Evolutionary conservation across 2,329 filamentous ascomycete genomes (phyloP).

Genomic region (Fonsecaea monophora): DNA sequence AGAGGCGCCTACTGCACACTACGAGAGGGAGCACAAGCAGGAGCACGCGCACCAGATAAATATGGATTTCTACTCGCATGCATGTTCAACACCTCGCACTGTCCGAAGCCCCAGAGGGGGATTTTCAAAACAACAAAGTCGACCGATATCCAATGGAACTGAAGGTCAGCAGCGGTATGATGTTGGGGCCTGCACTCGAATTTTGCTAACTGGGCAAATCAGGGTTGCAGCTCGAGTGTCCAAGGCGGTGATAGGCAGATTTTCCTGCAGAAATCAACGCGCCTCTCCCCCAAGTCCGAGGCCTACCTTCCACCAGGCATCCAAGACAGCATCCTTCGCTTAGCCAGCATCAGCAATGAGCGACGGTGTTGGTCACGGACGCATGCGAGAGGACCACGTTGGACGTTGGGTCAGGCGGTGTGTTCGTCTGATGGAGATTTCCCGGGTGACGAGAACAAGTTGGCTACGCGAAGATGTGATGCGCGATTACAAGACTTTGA

Average conservation of each 20-base stretch:
- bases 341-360: conserved; percentile 4
- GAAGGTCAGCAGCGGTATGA: conserved; percentile 25
- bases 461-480: conserved; percentile 16
- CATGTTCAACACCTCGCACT: conserved; percentile 2
- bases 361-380: conserved; percentile 17
- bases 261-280: conserved; percentile 27
- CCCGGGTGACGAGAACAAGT: conserved; percentile 7
- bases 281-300: conserved; percentile 14
- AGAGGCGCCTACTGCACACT: not conserved
- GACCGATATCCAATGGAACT: conserved; percentile 31
- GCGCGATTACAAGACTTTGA: conserved; percentile 7
- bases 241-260: conserved; percentile 33
- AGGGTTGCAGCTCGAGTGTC: conserved; percentile 13
- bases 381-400: conserved; percentile 30
- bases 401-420: conserved; percentile 26
- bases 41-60: conserved; percentile 12
- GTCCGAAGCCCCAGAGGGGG: not conserved
- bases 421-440: conserved; percentile 26
- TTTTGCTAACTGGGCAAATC: conserved; percentile 30
- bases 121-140: conserved; percentile 29
- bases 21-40: not conserved
- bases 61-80: conserved; percentile 2
- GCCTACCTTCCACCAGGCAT: not conserved
- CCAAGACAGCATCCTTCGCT: conserved; percentile 16
- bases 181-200: conserved; percentile 16